Base-by-base conservation (phyloP, 2,329 filamentous ascomycete species). In the Aspergillus nomiae region DNA sequence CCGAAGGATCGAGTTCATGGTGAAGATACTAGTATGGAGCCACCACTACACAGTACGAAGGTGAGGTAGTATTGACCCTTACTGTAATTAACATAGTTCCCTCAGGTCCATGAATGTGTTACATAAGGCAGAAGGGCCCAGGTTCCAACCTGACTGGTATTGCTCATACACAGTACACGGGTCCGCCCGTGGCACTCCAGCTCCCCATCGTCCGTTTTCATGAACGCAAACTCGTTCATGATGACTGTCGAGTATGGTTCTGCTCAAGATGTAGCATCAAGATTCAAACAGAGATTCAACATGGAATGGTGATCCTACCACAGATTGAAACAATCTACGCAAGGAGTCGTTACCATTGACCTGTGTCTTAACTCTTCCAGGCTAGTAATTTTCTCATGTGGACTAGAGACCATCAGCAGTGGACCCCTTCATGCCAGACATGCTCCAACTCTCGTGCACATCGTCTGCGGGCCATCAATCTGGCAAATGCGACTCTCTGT, bases 371-470 rank as follows among this genome's bases (percentile, higher is more conserved):
- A 50, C 24, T 26, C 14, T 50, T 50, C 46, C 14, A 9, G 46
- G 46, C 46, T 28, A 50, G 46, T 28, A 34, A 53, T 34, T 53
- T 32, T 53, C 50, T 51, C 26, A 14, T 30, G 48, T 32, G 48
- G 14, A 51, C 28, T 38, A 56, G 50, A 32, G 26, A 53, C 14
- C 26, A 30, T 21, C 32, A 36, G 36, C 50, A 53, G 50, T 53
- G 50, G 50, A 34, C 50, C 50, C 50, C 50, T 53, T 34, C 50
- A 53, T 53, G 50, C 50, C 50, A 53, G 50, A 41, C 34, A 48
- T 38, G 46, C 57, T 53, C 56, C 26, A 41, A 41, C 36, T 59
- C 58, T 60, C 48, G 36, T 60, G 58, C 58, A 55, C 58, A 60
- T 60, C 50, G 24, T 45, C 16, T 34, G 50, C 46, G 46, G 56